These are phyloP conservation scores for Monosporozyma aerobia DNA, from an alignment of 805 yeast species.

Conservation along the genomic window DNA sequence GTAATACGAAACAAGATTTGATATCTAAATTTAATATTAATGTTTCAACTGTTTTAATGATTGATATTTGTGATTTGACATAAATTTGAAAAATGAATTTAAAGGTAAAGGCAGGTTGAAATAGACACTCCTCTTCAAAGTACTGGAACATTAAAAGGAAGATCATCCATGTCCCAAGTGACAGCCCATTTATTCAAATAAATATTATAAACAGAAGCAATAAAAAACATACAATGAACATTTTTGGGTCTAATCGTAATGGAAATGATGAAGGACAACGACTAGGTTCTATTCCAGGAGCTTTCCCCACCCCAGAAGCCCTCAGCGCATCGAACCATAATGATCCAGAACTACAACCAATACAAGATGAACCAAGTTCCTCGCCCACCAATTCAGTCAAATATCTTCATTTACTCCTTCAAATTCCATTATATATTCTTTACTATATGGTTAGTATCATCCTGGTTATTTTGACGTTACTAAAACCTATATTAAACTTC, in stretches of 20 bases:
- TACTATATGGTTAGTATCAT: slow-evolving; percentile 2
- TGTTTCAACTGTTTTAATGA: not conserved
- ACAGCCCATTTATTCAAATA: too few relatives aligned
- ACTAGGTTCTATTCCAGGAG: not conserved
- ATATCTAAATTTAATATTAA: too few relatives aligned
- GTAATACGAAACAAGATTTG: not conserved
- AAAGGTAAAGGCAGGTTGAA: not conserved
- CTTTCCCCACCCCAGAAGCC: not conserved
- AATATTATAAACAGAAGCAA: not conserved
- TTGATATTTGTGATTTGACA: not conserved
- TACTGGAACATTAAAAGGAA: not conserved
- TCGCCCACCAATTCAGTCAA: not conserved
- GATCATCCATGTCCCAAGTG: too few relatives aligned
- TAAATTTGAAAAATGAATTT: not conserved
- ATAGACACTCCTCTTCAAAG: not conserved
- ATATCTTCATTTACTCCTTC: not conserved
- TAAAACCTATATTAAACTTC: slow-evolving; percentile 18
- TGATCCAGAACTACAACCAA: not conserved
- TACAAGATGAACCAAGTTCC: not conserved
- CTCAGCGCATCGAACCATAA: not conserved
- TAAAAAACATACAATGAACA: not conserved
- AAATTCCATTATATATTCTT: slow-evolving; percentile 6
- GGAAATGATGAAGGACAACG: not conserved
- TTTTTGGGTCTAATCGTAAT: not conserved
- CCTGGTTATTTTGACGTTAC: not conserved